Conservation (phyloP, 805 yeast species). For the Clavispora fructus region DNA sequence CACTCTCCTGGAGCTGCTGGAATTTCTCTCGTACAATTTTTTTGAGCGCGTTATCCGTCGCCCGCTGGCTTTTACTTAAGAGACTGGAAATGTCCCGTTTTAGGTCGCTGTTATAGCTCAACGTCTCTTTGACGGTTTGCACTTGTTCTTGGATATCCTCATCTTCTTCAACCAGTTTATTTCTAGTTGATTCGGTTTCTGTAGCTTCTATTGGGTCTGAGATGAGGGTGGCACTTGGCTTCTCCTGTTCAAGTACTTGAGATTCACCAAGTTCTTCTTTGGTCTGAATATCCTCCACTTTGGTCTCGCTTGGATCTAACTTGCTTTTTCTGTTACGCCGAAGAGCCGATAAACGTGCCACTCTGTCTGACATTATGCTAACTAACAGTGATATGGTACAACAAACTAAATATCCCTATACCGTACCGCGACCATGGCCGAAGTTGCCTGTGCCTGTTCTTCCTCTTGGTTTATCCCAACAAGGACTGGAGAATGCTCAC, state of each 20-base stretch:
- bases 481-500: constrained; percentile 35
- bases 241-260: not conserved
- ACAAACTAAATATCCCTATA: constrained; percentile 1
- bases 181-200: not conserved
- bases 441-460: not conserved
- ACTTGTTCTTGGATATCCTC: not conserved
- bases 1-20: not conserved
- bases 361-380: constrained; percentile 25
- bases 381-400: constrained; percentile 27
- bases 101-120: not conserved
- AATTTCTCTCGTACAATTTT: not conserved
- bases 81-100: not conserved
- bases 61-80: not conserved
- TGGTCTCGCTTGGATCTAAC: not conserved
- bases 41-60: not conserved
- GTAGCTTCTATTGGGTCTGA: not conserved
- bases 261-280: not conserved
- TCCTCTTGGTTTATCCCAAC: constrained; percentile 13
- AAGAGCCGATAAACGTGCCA: not conserved
- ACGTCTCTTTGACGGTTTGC: not conserved
- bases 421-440: not conserved
- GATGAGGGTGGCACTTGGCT: not conserved
- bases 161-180: not conserved
- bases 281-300: not conserved
- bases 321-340: not conserved